Conservation (phyloP, 495 filamentous ascomycete species). For the Xylaria acuta region DNA sequence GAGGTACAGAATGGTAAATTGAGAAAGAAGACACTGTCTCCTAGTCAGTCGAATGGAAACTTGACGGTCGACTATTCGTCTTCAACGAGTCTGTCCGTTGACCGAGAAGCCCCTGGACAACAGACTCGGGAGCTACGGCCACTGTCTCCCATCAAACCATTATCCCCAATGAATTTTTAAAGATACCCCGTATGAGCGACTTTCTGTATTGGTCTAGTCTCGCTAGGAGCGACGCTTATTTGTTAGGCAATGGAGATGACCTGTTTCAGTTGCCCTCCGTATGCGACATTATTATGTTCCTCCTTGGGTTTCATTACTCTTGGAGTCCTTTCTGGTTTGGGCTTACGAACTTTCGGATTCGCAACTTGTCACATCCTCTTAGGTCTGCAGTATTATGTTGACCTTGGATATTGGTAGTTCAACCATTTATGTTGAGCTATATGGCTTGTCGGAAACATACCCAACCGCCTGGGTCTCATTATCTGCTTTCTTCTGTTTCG, state of each 20-base stretch:
- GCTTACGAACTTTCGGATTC: neutral
- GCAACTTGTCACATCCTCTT: neutral
- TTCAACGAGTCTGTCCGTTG: constrained; percentile 52
- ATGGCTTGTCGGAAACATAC: neutral
- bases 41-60: constrained; percentile 37
- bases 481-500: constrained; percentile 1
- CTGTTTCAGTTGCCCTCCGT: neutral
- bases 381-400: neutral
- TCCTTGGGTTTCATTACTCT: neutral
- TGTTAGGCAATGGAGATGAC: neutral
- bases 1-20: constrained; percentile 39
- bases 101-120: constrained; percentile 46
- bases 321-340: neutral
- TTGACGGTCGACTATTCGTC: constrained; percentile 44
- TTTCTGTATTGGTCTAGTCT: neutral
- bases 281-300: neutral
- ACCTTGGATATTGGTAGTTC: constrained; percentile 5
- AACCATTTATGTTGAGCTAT: neutral
- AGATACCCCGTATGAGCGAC: constrained; percentile 10
- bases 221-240: constrained; percentile 5
- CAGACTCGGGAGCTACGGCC: constrained; percentile 52
- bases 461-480: neutral
- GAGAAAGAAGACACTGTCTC: constrained; percentile 47
- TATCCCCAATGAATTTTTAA: constrained; percentile 70
- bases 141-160: constrained; percentile 73